These are phyloP conservation scores for Fusarium pseudonygamai DNA, from an alignment of 2,329 filamentous ascomycete species.

Conservation along the genomic window DNA sequence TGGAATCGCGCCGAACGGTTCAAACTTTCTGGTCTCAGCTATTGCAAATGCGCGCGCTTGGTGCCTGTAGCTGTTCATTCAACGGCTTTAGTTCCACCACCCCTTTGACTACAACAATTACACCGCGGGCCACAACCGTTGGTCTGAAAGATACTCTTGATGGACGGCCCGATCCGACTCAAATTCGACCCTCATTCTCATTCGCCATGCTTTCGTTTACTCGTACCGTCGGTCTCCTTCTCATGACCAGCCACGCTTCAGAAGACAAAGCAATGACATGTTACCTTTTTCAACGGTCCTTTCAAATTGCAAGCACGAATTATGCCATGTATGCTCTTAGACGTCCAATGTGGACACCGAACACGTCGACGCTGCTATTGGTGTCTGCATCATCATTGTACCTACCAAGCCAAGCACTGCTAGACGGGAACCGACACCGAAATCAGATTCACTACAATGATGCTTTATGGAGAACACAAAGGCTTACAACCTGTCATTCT, in stretches of 20 bases:
- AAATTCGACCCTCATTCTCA: slow-evolving; percentile 28
- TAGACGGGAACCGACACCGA: slow-evolving; percentile 34
- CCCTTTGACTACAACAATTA: slow-evolving; percentile 32
- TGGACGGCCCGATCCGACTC: slow-evolving; percentile 45
- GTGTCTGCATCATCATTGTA: slow-evolving; percentile 26
- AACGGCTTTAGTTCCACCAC: slow-evolving; percentile 41
- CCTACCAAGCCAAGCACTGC: slow-evolving; percentile 22
- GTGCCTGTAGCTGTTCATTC: slow-evolving; percentile 22
- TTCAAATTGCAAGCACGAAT: slow-evolving; percentile 4
- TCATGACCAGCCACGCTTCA: slow-evolving; percentile 11
- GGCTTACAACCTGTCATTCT: slow-evolving; percentile 26
- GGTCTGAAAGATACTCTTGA: slow-evolving; percentile 25
- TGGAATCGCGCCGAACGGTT: slow-evolving; percentile 43
- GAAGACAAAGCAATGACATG: slow-evolving; percentile 25
- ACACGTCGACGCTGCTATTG: slow-evolving; percentile 13
- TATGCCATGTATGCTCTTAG: slow-evolving; percentile 4
- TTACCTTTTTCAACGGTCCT: slow-evolving; percentile 5
- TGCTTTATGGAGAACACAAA: slow-evolving; percentile 37
- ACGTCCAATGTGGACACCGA: slow-evolving; percentile 15
- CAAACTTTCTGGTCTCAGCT: slow-evolving; percentile 19
- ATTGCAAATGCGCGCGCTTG: slow-evolving; percentile 30
- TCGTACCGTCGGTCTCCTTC: slow-evolving; percentile 19
- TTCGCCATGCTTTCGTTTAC: slow-evolving; percentile 39
- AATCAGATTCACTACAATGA: slow-evolving; percentile 28
- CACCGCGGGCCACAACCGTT: slow-evolving; percentile 30